A percentile compares a stretch with the other conserved stretches of the same genome.
Evolutionary conservation across 768 basidiomycete species (phyloP).

Genomic region (Lactifluus pinguis): DNA sequence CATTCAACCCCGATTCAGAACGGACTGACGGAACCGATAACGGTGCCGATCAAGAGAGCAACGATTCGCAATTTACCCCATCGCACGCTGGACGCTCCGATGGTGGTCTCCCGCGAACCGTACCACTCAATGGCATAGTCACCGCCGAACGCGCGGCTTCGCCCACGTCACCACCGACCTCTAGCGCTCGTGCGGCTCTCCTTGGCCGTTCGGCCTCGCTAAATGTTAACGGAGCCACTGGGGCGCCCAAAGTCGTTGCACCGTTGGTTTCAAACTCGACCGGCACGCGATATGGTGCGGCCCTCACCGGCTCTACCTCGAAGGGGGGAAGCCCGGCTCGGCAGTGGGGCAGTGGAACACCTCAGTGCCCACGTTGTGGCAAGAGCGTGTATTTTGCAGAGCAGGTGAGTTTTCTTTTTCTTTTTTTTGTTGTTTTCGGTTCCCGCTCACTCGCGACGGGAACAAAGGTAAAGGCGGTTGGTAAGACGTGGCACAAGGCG

Average conservation of each 20-base stretch:
- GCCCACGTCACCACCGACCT: background rate
- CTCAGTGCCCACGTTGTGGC: conserved; percentile 57
- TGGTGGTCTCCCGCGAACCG: conserved; percentile 46
- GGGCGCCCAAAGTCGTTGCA: background rate
- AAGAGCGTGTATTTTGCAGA: conserved; percentile 84
- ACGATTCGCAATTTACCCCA: conserved; percentile 24
- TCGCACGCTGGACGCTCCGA: conserved; percentile 41
- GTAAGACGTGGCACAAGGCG: conserved; percentile 70
- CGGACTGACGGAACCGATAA: background rate
- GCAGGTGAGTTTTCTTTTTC: conserved; percentile 38
- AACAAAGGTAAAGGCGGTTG: conserved; percentile 64
- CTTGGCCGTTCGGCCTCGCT: conserved; percentile 10
- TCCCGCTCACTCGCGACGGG: no score
- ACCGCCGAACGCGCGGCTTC: conserved; percentile 19
- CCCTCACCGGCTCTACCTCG: conserved; percentile 30
- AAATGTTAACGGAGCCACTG: background rate
- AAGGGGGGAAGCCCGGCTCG: conserved; percentile 24
- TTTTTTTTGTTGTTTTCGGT: no score
- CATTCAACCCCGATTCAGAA: conserved; percentile 3
- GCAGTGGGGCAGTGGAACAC: conserved; percentile 49
- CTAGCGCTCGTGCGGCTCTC: background rate
- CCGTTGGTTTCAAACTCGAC: conserved; percentile 40
- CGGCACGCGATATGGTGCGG: conserved; percentile 60
- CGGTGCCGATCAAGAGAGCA: conserved; percentile 23
- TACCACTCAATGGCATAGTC: conserved; percentile 28